phyloP scores from a whole-genome alignment of 257 asterid species.

The Linaria vulgaris region DNA sequence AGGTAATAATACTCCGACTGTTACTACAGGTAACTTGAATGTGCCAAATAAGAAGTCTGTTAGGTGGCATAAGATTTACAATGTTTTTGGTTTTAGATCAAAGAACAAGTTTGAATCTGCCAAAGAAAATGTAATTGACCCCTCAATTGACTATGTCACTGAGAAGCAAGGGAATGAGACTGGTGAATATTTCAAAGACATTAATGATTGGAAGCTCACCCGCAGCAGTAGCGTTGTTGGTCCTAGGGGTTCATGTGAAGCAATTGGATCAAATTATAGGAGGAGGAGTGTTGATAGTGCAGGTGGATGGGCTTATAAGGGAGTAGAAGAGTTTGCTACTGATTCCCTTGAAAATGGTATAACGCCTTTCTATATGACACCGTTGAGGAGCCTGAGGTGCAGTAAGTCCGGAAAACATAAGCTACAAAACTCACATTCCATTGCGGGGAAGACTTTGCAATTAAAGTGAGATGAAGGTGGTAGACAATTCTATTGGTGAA shows the following conservation, averaged over 20 bases:
- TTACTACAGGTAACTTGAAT: constrained; percentile 33
- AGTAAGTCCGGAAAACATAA: constrained; percentile 46
- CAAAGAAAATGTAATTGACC: constrained; percentile 31
- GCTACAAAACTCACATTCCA: constrained; percentile 40
- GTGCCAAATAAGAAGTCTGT: constrained; percentile 49
- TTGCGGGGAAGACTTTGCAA: constrained; percentile 43
- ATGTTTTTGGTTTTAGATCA: constrained; percentile 57
- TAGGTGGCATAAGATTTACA: constrained; percentile 66
- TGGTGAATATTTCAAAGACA: constrained; percentile 31
- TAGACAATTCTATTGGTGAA: constrained; percentile 32
- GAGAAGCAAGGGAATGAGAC: constrained; percentile 41
- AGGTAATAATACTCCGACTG: constrained; percentile 26
- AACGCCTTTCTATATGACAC: constrained; percentile 75
- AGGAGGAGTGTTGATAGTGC: constrained; percentile 54
- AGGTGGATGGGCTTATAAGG: constrained; percentile 34
- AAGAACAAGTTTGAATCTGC: constrained; percentile 37
- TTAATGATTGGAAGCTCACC: constrained; percentile 48
- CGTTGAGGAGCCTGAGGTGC: constrained; percentile 62
- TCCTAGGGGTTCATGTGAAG: constrained; percentile 57
- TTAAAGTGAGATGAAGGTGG: constrained; percentile 43
- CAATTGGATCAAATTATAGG: constrained; percentile 39
- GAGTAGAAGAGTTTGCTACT: constrained; percentile 41
- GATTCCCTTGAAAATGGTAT: constrained; percentile 43
- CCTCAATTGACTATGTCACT: constrained; percentile 27
- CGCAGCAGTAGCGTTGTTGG: constrained; percentile 62